A percentile compares a stretch with the other conserved stretches of the same genome.
phyloP scores from a whole-genome alignment of 257 asterid species.

The Ilex aquifolium region DNA sequence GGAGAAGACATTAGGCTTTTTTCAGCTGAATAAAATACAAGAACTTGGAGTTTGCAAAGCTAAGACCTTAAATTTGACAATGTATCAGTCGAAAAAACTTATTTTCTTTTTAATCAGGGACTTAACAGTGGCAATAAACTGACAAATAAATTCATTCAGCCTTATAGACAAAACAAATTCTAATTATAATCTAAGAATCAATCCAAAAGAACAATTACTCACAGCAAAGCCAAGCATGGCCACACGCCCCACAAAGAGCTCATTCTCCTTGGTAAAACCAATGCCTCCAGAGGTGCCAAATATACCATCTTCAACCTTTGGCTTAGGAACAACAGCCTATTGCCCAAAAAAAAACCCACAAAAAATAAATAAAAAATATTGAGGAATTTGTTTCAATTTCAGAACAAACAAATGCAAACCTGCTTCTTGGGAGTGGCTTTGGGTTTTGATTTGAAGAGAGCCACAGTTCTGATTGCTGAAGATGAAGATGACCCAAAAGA shows the following conservation, averaged over 20 bases:
- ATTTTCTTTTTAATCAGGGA: too few relatives aligned
- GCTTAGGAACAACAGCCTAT: conserved; percentile 31
- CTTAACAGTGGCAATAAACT: too few relatives aligned
- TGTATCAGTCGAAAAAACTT: too few relatives aligned
- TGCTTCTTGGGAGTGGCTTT: conserved; percentile 69
- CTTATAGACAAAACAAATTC: too few relatives aligned
- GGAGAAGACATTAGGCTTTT: too few relatives aligned
- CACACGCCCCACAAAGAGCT: conserved; percentile 90
- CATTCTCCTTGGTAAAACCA: conserved; percentile 86
- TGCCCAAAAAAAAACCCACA: not conserved
- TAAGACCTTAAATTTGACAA: too few relatives aligned
- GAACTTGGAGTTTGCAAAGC: too few relatives aligned
- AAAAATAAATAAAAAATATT: not conserved
- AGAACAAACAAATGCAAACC: conserved; percentile 30
- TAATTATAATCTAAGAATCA: not conserved
- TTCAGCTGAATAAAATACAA: too few relatives aligned
- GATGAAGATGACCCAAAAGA: conserved; percentile 15
- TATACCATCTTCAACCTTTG: conserved; percentile 81
- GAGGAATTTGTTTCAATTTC: not conserved
- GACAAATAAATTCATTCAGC: not conserved
- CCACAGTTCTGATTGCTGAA: conserved; percentile 30
- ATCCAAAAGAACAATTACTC: conserved; percentile 11
- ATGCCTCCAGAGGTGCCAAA: conserved; percentile 93
- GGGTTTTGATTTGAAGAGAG: conserved; percentile 69
- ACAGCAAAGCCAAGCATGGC: conserved; percentile 97